Conservation (phyloP, 306 rosid species). For the Lathyrus oleraceus region DNA sequence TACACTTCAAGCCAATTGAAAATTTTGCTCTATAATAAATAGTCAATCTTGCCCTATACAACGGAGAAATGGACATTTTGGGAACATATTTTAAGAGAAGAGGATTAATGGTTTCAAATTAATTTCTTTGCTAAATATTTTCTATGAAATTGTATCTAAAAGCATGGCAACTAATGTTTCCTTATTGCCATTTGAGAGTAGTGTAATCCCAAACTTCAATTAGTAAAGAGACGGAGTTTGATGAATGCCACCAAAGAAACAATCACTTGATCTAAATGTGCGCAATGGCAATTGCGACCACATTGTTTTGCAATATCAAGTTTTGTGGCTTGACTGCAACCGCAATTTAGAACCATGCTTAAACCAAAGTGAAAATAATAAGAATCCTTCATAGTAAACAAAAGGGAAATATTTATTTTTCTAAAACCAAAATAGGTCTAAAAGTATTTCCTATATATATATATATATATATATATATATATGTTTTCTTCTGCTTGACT, state of each 20-base stretch:
- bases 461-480: neutral
- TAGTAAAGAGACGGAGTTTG: neutral
- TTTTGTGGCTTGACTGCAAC: neutral
- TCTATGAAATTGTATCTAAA: constrained; percentile 6
- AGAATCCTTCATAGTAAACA: neutral
- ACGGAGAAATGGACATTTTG: neutral
- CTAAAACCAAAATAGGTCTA: neutral
- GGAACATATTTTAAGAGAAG: constrained; percentile 3
- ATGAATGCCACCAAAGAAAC: constrained; percentile 22
- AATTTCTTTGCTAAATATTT: constrained; percentile 11
- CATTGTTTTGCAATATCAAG: neutral
- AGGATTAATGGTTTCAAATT: constrained; percentile 1
- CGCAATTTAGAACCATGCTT: neutral
- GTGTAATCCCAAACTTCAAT: constrained; percentile 8
- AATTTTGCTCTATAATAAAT: neutral
- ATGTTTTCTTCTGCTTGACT: constrained; percentile 3
- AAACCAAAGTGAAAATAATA: neutral
- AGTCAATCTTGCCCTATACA: neutral
- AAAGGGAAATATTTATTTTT: neutral
- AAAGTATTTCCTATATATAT: constrained; percentile 5
- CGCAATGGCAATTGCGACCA: neutral
- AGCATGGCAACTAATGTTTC: neutral
- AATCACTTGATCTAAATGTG: neutral
- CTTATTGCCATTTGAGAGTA: constrained; percentile 1
- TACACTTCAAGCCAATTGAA: constrained; percentile 18